phyloP scores from a whole-genome alignment of 2,329 filamentous ascomycete genomes.

The Pyrenochaeta sp. region DNA sequence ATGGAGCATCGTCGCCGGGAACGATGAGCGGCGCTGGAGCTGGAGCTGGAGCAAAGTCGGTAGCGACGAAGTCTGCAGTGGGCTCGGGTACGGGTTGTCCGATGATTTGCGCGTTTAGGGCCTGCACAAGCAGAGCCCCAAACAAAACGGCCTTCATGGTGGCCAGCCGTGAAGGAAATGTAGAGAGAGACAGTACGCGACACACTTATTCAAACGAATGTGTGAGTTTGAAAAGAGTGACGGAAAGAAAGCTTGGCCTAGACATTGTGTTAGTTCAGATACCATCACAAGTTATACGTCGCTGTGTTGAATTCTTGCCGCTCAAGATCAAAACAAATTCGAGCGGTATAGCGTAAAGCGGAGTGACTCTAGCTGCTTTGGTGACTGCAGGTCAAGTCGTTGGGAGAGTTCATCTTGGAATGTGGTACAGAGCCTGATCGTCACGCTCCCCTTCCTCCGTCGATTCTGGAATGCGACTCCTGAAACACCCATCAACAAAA shows the following conservation, averaged over 20 bases:
- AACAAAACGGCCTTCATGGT: constrained; percentile 28
- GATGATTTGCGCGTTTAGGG: constrained; percentile 16
- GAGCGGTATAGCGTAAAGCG: neutral
- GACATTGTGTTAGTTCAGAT: constrained; percentile 26
- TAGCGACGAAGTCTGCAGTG: neutral
- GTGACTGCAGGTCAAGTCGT: neutral
- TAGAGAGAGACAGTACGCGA: constrained; percentile 5
- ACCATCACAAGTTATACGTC: constrained; percentile 27
- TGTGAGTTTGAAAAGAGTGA: constrained; percentile 27
- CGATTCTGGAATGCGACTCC: neutral
- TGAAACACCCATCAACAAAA: neutral
- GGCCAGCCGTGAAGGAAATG: constrained; percentile 2
- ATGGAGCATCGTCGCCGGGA: neutral
- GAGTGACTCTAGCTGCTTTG: neutral
- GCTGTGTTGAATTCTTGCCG: constrained; percentile 24
- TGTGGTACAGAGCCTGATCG: constrained; percentile 11
- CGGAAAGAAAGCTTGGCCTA: constrained; percentile 25
- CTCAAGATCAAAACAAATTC: constrained; percentile 28
- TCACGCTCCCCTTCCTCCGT: neutral
- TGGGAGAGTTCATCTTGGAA: neutral
- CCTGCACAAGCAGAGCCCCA: constrained; percentile 22
- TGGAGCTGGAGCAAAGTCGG: neutral
- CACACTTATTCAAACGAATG: constrained; percentile 20
- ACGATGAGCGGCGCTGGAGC: neutral
- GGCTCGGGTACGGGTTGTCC: neutral